Base-by-base conservation (phyloP, 1,284 basidiomycete genomes). In the Anthracocystis panici-leucophaei region DNA sequence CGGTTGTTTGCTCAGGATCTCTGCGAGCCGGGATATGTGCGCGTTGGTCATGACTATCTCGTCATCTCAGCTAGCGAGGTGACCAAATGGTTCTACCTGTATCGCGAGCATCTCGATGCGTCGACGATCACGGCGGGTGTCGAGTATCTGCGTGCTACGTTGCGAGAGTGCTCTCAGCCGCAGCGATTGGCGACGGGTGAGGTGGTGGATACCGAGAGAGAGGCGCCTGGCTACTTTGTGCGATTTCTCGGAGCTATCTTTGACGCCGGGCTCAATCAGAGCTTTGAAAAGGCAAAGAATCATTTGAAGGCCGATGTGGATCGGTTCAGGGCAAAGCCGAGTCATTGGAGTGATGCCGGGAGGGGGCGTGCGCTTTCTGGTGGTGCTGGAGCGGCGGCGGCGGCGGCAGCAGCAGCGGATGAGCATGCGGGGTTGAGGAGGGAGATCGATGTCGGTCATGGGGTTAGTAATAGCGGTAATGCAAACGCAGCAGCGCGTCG, bases 21-120 rank as follows among this genome's bases (percentile, higher is more conserved):
- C 14, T 67, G 66, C 65, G 61, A 69, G 45, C 69, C 65, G 1
- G 74, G 74, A 12, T 58, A 72, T n/a, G 65, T 76, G 27, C 59
- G 65, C 1, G 74, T 76, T 0, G 74, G 74, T 0, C 74, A 76
- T 50, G 74, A 76, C 53, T 76, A 76, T 25, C 52, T 76, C 21
- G 74, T 72, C 20, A 76, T 76, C 40, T 53, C 61, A 2, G 69
- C 69, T 11, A 76, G 74, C 48, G 61, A 76, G 41, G 49, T 71
- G 3, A 57, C 65, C 51, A 76, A 72, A 41, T 76, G 74, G 74
- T 53, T 76, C 38, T 76, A 59, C 21, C 63, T 72, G 14, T 76
- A 76, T 23, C 65, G 68, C 8, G 59, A 72, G n/a, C 52, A 68
- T n/a, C 23, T 76, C 12, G 74, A 72, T 21, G 59, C 65, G 2